Conservation (phyloP, 2,329 filamentous ascomycete species). For the Fusarium austroafricanum region DNA sequence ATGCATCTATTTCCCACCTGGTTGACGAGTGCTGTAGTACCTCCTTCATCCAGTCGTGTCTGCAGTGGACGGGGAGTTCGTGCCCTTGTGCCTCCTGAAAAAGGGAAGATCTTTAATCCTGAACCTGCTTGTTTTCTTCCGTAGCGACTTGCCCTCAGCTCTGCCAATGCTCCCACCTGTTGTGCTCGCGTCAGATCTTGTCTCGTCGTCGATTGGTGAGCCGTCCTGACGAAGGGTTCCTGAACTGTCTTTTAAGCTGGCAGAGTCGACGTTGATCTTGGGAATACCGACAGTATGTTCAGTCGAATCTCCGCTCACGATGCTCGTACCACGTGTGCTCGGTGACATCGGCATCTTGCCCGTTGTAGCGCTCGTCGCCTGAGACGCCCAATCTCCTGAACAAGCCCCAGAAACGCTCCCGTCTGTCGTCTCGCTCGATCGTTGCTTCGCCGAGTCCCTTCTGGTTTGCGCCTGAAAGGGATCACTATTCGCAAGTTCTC, state of each 20-base stretch:
- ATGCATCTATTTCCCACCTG: constrained; percentile 14
- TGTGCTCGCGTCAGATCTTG: constrained; percentile 46
- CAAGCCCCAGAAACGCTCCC: constrained; percentile 66
- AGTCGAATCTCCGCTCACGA: constrained; percentile 69
- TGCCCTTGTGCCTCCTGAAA: constrained; percentile 64
- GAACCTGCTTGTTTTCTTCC: constrained; percentile 73
- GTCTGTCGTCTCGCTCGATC: constrained; percentile 71
- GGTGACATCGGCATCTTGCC: constrained; percentile 73
- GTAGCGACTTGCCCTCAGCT: constrained; percentile 63
- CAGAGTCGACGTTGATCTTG: constrained; percentile 53
- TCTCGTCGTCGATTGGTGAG: constrained; percentile 46
- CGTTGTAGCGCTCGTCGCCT: constrained; percentile 72
- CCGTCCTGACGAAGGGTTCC: constrained; percentile 44
- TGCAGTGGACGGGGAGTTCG: constrained; percentile 50
- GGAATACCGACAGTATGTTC: constrained; percentile 62
- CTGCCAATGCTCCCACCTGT: constrained; percentile 59
- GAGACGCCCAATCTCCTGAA: constrained; percentile 70
- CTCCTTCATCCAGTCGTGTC: constrained; percentile 50
- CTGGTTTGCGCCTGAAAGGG: constrained; percentile 56
- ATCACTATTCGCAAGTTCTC: constrained; percentile 62
- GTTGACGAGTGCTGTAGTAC: constrained; percentile 28
- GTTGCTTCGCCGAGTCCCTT: constrained; percentile 60
- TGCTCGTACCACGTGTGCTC: constrained; percentile 73
- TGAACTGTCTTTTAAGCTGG: constrained; percentile 49
- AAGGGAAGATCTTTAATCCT: constrained; percentile 70